phyloP scores from a whole-genome alignment of 2,329 filamentous ascomycete genomes.

The Ilyonectria mors-panacis region DNA sequence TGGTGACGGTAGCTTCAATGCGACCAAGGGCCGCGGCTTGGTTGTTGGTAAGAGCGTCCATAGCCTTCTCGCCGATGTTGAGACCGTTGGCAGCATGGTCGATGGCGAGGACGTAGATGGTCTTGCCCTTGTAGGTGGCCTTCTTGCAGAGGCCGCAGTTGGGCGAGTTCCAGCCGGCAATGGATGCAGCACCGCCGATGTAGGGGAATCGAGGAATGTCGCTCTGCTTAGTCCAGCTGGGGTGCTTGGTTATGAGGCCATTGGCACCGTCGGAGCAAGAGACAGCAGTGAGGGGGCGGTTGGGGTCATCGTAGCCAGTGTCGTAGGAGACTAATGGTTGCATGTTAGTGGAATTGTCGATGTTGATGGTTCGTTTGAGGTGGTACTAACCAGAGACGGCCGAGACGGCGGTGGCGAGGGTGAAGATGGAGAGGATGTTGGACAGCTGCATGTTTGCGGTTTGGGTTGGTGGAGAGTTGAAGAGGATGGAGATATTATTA shows the following conservation, averaged over 20 bases:
- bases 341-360: constrained; percentile 26
- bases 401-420: constrained; percentile 54
- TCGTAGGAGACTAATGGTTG: constrained; percentile 76
- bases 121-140: constrained; percentile 65
- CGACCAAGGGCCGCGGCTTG: constrained; percentile 66
- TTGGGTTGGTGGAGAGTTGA: neutral
- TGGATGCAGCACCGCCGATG: constrained; percentile 67
- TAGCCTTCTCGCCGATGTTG: constrained; percentile 70
- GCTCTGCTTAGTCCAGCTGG: constrained; percentile 71
- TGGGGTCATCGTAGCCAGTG: constrained; percentile 74
- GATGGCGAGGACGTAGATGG: constrained; percentile 69
- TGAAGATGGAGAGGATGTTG: constrained; percentile 57
- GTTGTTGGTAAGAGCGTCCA: constrained; percentile 69
- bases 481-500: neutral
- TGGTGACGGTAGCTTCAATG: constrained; percentile 63
- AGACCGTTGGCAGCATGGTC: constrained; percentile 66
- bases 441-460: constrained; percentile 61
- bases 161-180: constrained; percentile 70
- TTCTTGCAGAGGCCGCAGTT: constrained; percentile 73
- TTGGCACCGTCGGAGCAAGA: constrained; percentile 78
- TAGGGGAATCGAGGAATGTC: constrained; percentile 66
- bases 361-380: neutral
- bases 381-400: constrained; percentile 53
- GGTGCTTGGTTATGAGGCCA: constrained; percentile 75
- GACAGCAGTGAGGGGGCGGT: constrained; percentile 68